A percentile compares a stretch with the other conserved stretches of the same genome.
Evolutionary conservation across 352 stramenopile species (phyloP).

Genomic region (Nothophytophthora sp.): DNA sequence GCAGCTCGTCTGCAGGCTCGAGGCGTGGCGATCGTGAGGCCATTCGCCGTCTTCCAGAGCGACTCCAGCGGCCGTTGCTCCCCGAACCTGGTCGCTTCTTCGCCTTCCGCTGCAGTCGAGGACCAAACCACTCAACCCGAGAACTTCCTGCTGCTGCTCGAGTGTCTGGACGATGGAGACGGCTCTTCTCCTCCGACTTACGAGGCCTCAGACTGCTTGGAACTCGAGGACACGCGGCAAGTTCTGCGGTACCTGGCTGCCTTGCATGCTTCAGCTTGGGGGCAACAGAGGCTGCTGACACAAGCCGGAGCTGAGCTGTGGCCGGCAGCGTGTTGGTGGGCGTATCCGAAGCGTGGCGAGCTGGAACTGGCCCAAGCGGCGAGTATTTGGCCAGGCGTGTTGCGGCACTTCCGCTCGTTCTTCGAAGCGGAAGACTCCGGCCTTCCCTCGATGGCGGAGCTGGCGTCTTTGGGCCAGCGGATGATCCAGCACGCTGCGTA

Average conservation of each 20-base stretch:
- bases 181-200: constrained; percentile 17
- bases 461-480: constrained; percentile 34
- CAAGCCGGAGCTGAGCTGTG: constrained; percentile 34
- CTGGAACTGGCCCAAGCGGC: constrained; percentile 37
- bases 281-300: constrained; percentile 26
- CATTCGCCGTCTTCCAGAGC: constrained; percentile 47
- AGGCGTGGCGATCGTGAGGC: constrained; percentile 45
- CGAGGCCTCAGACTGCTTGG: constrained; percentile 43
- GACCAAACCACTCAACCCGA: constrained; percentile 22
- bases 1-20: constrained; percentile 28
- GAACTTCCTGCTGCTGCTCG: constrained; percentile 57
- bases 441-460: constrained; percentile 13
- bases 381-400: constrained; percentile 45
- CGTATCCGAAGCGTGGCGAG: constrained; percentile 53
- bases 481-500: constrained; percentile 52
- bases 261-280: constrained; percentile 44
- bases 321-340: constrained; percentile 57
- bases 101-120: not conserved
- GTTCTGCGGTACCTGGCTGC: constrained; percentile 50
- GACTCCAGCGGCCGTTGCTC: constrained; percentile 15
- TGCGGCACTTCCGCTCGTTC: constrained; percentile 24
- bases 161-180: constrained; percentile 30
- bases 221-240: constrained; percentile 29
- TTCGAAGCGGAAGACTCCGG: constrained; percentile 12
- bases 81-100: constrained; percentile 12